Evolutionary conservation across 2,329 filamentous ascomycete species (phyloP).

Genomic region (Zelopaecilomyces penicillatus): DNA sequence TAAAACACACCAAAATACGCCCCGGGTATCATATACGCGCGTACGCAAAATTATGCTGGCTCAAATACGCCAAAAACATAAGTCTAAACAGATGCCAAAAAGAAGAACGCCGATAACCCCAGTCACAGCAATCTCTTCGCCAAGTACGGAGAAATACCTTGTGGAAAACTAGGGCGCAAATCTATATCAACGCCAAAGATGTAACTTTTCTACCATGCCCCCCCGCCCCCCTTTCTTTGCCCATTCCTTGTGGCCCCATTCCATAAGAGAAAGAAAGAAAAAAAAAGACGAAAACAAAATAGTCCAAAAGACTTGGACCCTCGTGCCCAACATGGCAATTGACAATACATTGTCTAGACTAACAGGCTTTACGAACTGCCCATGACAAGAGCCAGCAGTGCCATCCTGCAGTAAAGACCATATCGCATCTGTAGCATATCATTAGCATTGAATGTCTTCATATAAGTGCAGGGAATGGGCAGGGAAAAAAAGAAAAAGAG

Average conservation of each 20-base stretch:
- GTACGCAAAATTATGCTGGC: slow-evolving; percentile 11
- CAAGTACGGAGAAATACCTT: slow-evolving; percentile 4
- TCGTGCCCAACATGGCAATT: neutral
- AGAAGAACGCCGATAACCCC: slow-evolving; percentile 4
- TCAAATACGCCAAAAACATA: slow-evolving; percentile 16
- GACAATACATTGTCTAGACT: neutral
- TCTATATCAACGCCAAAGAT: slow-evolving; percentile 1
- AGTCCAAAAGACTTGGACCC: neutral
- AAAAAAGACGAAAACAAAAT: slow-evolving; percentile 2
- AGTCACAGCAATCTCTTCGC: slow-evolving; percentile 2
- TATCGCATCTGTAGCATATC: slow-evolving; percentile 70
- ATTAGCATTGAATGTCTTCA: slow-evolving; percentile 32
- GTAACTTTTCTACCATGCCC: neutral
- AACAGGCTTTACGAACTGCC: slow-evolving; percentile 20
- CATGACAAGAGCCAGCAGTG: slow-evolving; percentile 89
- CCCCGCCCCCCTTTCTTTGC: slow-evolving; percentile 2
- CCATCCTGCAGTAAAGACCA: slow-evolving; percentile 97
- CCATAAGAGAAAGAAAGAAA: slow-evolving; percentile 1
- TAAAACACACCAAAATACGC: slow-evolving; percentile 11
- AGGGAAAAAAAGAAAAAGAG: neutral
- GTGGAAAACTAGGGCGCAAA: slow-evolving; percentile 3
- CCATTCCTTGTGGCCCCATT: slow-evolving; percentile 1
- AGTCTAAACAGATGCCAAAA: slow-evolving; percentile 5
- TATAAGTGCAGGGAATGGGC: neutral
- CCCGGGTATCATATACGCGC: slow-evolving; percentile 10